Base-by-base conservation (phyloP, 2,329 filamentous ascomycete genomes). In the Seiridium unicorne region DNA sequence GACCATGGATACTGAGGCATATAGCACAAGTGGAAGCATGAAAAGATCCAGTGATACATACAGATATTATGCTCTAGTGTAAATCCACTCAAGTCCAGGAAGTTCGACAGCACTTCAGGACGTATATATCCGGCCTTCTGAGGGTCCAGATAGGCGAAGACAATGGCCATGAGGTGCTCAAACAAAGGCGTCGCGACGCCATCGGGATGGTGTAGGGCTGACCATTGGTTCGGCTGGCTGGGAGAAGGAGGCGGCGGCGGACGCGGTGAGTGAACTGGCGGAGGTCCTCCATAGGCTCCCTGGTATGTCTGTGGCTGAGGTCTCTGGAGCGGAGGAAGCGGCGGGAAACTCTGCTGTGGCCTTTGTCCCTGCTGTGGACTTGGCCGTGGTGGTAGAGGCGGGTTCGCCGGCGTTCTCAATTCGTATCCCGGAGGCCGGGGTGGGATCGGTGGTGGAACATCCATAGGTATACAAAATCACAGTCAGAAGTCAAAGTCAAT, bases 391-490 rank as follows among this genome's bases (percentile, higher is more conserved):
- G 55, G 59, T 9, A 59, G 32, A 54, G 55, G 18, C 34, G 59
- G 60, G 11, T 51, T 59, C 32, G 38, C 57, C 51, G 40, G 55
- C 5, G n/a, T 26, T 40, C 58, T 51, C 48, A 62, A 48, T 55
- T 67, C 66, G 36, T 66, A 66, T 26, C 64, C 66, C 10, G 62
- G 55, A 55, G 62, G 64, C 6, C 64, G 62, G 5, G 61, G 64
- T 9, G 63, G 63, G 32, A 67, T 65, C 9, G 63, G 64, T n/a
- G 66, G 63, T 48, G 62, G 61, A 31, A 59, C 44, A 54, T 49
- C 60, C 63, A 63, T 63, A 4, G 8, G n/a, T n/a, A 5, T 2
- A 18, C 4, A 34, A n/a, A 18, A 38, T 53, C 10, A n/a, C 13
- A 26, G 18, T 26, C 18, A 26, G 18, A 26, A 2, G 18, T 26